Base-by-base conservation (phyloP, 2,329 filamentous ascomycete species). In the Alternaria arbusti region DNA sequence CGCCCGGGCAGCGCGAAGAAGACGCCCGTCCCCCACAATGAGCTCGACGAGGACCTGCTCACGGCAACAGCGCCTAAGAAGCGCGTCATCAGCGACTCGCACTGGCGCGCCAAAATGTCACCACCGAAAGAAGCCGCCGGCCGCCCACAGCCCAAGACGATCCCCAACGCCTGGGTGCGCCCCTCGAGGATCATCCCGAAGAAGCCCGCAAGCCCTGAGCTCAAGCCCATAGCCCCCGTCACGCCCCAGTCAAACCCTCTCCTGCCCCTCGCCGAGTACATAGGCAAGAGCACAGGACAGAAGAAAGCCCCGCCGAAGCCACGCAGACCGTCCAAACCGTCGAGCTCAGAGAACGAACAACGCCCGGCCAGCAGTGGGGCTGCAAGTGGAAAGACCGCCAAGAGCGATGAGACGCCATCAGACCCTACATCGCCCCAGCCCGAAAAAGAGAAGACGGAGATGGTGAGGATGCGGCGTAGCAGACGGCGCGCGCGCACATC, bases 81-180 rank as follows among this genome's bases (percentile, higher is more conserved):
- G 85, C 89, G 94, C 67, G 93, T 98, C 57, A 89, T 97, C 65
- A 97, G 94, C 78, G 95, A 98, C 81, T 91, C 92, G 58, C 92
- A 97, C 81, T 98, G 95, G 92, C 78, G 79, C 61, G 88, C 88
- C 81, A 90, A 89, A 74, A 73, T 74, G 59, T 76, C 77, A 6
- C 75, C 77, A 28, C 74, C 76, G 5, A 80, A 80, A 44, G 75
- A 78, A 13, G 47, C 55, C 28, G 59, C 66, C 11, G 62, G 66
- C 44, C 74, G 72, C n/a, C 70, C 74, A 1, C 69, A 75, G 32
- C 76, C 77, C 23, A 79, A 80, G 67, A 72, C 70, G 26, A 73
- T 79, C 10, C 76, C 79, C 43, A 80, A 75, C 36, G 78, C 74
- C 40, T 81, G 79, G 79, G 79, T 81, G 55, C 74, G 79, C 8